Evolutionary conservation across 306 rosid species (phyloP), one percentile per base, ranked within the genome.

Genomic region (Acmispon strigosus): DNA sequence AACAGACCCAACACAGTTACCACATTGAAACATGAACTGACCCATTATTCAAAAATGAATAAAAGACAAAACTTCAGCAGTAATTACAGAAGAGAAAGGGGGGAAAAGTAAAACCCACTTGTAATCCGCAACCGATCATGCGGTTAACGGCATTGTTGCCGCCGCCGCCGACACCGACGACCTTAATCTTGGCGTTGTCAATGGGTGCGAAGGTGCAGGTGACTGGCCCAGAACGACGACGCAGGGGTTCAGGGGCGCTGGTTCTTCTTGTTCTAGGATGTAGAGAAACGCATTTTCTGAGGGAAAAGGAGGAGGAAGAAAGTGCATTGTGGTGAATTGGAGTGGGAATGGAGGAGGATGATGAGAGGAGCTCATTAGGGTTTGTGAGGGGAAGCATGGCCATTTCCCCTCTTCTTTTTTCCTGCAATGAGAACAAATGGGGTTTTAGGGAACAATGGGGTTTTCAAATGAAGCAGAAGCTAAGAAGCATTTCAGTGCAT

Each of bases 71-170:
- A 14, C 4, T 19, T 49, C 8, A 32, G 44, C 32, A 15, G 10
- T 1, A 52, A 56, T 3, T 3, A 71, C n/a, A 19, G 54, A 45
- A 6, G 20, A 6, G 9, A 11, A 10, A 36, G 32, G 9, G 32
- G 9, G 15, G 43, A 77, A 17, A 7, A 66, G 58, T 27, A 18
- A 74, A 75, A 75, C 90, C 62, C 69, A 90, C 98, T 57, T 86
- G 87, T 62, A 90, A 84, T 59, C 96, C 96, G 70, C 93, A 88
- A 66, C 91, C 92, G 81, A 92, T 90, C 98, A 92, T 92, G 80
- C 98, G 96, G 75, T 92, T 92, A 36, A 92, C 91, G 18, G 96
- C 96, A 83, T 92, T 90, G 86, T 88, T 92, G 22, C 98, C 98
- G 19, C 98, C 98, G 0, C 98, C 96, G 18, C 98, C 98, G 47